Conservation (phyloP, 2,329 filamentous ascomycete genomes). For the Zymoseptoria crescenta region DNA sequence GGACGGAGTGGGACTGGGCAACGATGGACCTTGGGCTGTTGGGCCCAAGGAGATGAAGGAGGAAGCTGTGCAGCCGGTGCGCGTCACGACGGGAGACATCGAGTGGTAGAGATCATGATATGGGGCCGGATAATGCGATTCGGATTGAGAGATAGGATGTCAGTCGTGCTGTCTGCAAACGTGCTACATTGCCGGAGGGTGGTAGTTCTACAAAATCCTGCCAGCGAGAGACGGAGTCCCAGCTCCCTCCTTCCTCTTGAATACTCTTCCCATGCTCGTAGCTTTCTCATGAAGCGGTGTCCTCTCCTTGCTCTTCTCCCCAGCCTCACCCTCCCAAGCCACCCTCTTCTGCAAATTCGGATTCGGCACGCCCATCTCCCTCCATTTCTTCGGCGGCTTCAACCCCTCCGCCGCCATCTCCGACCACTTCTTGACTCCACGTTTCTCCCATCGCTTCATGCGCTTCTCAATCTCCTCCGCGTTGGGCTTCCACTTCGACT, state of each 20-base stretch:
- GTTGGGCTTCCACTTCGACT: constrained; percentile 63
- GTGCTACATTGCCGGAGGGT: background rate
- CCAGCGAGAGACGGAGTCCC: constrained; percentile 2
- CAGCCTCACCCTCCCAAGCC: background rate
- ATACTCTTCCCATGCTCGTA: background rate
- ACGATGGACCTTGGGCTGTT: constrained; percentile 6
- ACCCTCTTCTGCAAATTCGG: constrained; percentile 7
- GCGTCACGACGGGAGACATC: background rate
- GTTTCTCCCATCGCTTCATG: constrained; percentile 39
- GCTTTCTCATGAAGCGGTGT: background rate
- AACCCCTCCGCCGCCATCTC: constrained; percentile 44
- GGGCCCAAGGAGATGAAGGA: background rate
- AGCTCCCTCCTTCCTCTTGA: background rate
- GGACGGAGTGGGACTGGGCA: constrained; percentile 12
- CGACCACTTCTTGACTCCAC: constrained; percentile 43
- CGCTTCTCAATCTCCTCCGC: constrained; percentile 39
- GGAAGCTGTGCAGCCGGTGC: background rate
- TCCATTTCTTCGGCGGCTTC: constrained; percentile 48
- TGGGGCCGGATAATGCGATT: background rate
- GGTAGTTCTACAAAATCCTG: constrained; percentile 1
- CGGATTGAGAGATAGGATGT: background rate
- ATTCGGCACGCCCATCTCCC: constrained; percentile 36
- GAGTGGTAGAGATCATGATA: background rate
- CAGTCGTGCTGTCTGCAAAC: background rate
- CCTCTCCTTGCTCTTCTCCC: constrained; percentile 5